Percentiles rank a stretch among this genome's conserved stretches.
phyloP scores from a whole-genome alignment of 805 yeast species.

The Ogataea minuta region DNA sequence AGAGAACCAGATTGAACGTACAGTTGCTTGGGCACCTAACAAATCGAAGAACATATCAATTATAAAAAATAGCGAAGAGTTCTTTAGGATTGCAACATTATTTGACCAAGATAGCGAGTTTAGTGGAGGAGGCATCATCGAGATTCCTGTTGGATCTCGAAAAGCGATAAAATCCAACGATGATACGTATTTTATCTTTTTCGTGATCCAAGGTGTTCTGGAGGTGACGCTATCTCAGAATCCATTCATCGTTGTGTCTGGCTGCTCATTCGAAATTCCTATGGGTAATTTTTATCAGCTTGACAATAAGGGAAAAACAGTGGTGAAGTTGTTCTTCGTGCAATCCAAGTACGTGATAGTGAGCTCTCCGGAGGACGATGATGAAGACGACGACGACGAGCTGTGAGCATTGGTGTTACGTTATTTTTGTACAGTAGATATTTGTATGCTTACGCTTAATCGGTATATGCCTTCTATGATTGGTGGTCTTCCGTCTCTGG shows the following conservation, averaged over 20 bases:
- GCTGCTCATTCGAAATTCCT: constrained; percentile 82
- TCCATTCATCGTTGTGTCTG: constrained; percentile 59
- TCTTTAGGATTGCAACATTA: constrained; percentile 60
- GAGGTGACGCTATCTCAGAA: constrained; percentile 64
- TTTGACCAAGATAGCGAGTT: constrained; percentile 61
- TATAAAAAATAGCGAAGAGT: constrained; percentile 43
- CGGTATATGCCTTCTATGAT: constrained; percentile 2
- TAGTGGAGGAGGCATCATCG: constrained; percentile 72
- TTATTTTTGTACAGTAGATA: constrained; percentile 11
- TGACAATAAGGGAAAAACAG: constrained; percentile 55
- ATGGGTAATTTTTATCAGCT: constrained; percentile 71
- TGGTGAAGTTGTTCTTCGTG: constrained; percentile 70
- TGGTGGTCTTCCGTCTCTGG: constrained; percentile 24
- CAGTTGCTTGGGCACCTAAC: constrained; percentile 66
- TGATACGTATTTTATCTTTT: constrained; percentile 69
- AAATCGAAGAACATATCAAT: constrained; percentile 45
- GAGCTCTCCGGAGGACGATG: constrained; percentile 26
- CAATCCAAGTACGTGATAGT: constrained; percentile 53
- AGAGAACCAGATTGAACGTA: constrained; percentile 41
- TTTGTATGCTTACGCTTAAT: constrained; percentile 11
- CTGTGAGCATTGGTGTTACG: constrained; percentile 3
- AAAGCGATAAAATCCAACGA: constrained; percentile 62
- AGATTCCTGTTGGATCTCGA: constrained; percentile 58
- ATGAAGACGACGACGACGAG: constrained; percentile 20
- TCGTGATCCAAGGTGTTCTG: constrained; percentile 66